phyloP scores from a whole-genome alignment of 495 filamentous ascomycete species.

The Xylaria telfairii region DNA sequence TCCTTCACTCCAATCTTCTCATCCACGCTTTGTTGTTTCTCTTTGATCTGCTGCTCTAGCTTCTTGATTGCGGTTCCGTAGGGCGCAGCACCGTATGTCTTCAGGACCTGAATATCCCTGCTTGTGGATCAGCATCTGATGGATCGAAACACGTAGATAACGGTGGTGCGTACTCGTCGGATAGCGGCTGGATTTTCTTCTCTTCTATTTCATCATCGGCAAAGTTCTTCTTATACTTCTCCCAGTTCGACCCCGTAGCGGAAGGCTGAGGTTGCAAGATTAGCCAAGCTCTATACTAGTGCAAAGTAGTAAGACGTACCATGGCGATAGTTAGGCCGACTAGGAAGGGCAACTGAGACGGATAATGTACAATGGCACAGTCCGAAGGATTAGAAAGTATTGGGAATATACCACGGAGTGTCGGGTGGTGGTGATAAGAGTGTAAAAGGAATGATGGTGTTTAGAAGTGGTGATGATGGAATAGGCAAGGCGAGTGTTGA shows the following conservation, averaged over 20 bases:
- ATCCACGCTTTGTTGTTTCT: slow-evolving; percentile 93
- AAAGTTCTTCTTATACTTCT: slow-evolving; percentile 97
- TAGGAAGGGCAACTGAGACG: not conserved
- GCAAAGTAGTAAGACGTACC: slow-evolving; percentile 29
- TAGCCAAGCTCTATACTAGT: slow-evolving; percentile 18
- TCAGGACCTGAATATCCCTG: slow-evolving; percentile 98
- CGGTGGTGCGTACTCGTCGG: slow-evolving; percentile 79
- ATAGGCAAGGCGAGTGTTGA: slow-evolving; percentile 9
- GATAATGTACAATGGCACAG: not conserved
- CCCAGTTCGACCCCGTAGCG: slow-evolving; percentile 92
- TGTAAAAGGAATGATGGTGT: not conserved
- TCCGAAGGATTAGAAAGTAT: not conserved
- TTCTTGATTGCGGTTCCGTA: slow-evolving; percentile 92
- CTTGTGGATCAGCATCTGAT: slow-evolving; percentile 39
- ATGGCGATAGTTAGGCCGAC: slow-evolving; percentile 29
- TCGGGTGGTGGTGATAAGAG: not conserved
- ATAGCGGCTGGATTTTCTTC: slow-evolving; percentile 97
- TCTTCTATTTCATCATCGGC: slow-evolving; percentile 96
- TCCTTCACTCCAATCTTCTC: slow-evolving; percentile 95
- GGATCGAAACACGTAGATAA: not conserved
- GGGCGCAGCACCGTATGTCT: slow-evolving; percentile 97
- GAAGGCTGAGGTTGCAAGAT: slow-evolving; percentile 64
- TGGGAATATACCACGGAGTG: not conserved
- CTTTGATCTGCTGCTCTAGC: slow-evolving; percentile 98
- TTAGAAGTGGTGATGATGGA: slow-evolving; percentile 13